These are phyloP conservation scores for Arthrobotrys musiformis DNA, from an alignment of 2,329 filamentous ascomycete genomes.

Conservation along the genomic window DNA sequence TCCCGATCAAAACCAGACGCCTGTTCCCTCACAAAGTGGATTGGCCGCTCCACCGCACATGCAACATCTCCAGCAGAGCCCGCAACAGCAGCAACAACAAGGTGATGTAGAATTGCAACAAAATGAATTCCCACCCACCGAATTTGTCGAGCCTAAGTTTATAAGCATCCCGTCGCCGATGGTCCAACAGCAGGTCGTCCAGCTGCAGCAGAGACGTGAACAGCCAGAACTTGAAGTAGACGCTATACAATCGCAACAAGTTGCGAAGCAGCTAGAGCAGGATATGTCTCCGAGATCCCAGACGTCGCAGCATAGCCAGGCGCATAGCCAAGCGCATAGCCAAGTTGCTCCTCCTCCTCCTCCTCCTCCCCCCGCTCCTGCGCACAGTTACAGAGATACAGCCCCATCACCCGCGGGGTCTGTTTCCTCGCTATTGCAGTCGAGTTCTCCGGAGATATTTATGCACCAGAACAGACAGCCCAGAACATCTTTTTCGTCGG, in stretches of 20 bases:
- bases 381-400: conserved; percentile 42
- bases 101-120: conserved; percentile 16
- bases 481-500: conserved; percentile 51
- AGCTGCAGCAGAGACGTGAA: conserved; percentile 50
- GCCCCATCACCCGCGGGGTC: conserved; percentile 51
- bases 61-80: conserved; percentile 15
- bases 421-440: conserved; percentile 54
- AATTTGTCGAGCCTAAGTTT: conserved; percentile 54
- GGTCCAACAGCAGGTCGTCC: conserved; percentile 54
- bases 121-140: conserved; percentile 41
- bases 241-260: conserved; percentile 32
- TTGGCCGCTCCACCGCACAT: conserved; percentile 41
- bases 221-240: conserved; percentile 50
- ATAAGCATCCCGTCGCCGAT: conserved; percentile 54
- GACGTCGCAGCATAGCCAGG: conserved; percentile 49
- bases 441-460: conserved; percentile 52
- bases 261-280: conserved; percentile 37
- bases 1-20: conserved; percentile 40
- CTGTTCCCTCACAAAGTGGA: conserved; percentile 34
- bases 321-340: conserved; percentile 25
- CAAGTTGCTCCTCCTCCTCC: too few relatives aligned
- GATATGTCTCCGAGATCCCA: conserved; percentile 53
- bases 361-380: too few relatives aligned
- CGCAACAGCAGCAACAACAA: background rate
- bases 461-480: conserved; percentile 53